Percentiles rank a stretch among this genome's conserved stretches.
phyloP scores from a whole-genome alignment of 2,329 filamentous ascomycete species.

The Camptophora hylomeconis region DNA sequence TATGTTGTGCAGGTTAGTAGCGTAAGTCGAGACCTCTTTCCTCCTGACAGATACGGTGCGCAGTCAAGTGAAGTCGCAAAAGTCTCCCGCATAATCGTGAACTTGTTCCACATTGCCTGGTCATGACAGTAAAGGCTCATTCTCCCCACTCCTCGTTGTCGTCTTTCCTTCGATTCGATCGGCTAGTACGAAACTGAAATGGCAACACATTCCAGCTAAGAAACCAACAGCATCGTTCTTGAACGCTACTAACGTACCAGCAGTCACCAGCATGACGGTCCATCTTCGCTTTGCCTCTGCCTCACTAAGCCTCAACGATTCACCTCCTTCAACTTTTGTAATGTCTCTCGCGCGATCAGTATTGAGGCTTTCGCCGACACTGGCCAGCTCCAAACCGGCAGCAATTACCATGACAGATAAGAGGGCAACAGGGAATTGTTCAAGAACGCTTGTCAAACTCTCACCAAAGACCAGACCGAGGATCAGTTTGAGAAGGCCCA shows the following conservation, averaged over 20 bases:
- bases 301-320: constrained; percentile 23
- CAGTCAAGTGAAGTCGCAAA: too few species aligned
- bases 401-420: constrained; percentile 83
- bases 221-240: constrained; percentile 86
- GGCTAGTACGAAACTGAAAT: constrained; percentile 47
- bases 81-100: too few species aligned
- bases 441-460: constrained; percentile 57
- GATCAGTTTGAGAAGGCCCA: constrained; percentile 61
- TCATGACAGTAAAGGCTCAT: too few species aligned
- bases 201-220: constrained; percentile 64
- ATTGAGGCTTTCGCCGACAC: constrained; percentile 73
- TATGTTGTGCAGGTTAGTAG: too few species aligned
- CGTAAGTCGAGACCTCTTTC: too few species aligned
- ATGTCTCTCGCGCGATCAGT: constrained; percentile 46
- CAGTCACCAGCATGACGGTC: constrained; percentile 82
- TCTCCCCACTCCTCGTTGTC: too few species aligned
- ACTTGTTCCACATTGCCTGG: too few species aligned
- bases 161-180: constrained; percentile 1
- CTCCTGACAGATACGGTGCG: too few species aligned
- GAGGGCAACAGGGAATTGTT: constrained; percentile 60
- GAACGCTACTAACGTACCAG: constrained; percentile 69
- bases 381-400: constrained; percentile 74
- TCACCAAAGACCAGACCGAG: constrained; percentile 66
- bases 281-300: constrained; percentile 62
- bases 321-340: constrained; percentile 21